Evolutionary conservation across 257 asterid genomes (phyloP), one percentile per base, ranked within the genome.

Genomic region (Primulina huaijiensis): DNA sequence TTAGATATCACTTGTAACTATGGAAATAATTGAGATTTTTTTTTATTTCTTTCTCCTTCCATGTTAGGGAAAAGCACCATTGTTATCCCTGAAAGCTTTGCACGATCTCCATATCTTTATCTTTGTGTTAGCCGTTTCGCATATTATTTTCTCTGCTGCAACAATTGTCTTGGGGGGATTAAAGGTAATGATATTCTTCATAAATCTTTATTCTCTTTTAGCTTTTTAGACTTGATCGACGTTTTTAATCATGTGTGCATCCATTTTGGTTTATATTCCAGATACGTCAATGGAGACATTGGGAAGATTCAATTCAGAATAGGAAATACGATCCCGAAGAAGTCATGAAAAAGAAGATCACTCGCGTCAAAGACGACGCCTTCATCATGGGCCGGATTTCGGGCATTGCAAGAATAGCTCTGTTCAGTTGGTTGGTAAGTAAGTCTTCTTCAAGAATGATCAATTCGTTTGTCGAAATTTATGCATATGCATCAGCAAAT

Each of bases 31-130:
- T 5, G 5, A 33, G 37, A 4, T 33, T 33, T 33, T 31, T 31
- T 33, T 5, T 33, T 33, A 0, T 33, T 25, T 1, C 8, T 20
- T 4, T 10, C 21, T 64, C 3, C 29, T 64, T 12, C 19, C 19
- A 27, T 43, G 53, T 3, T 12, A 88, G 95, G 63, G 75, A 5
- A 84, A 81, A 75, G 83, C 79, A 1, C 95, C 90, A 56, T 71
- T 90, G 79, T 71, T 90, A 64, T 84, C 96, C 27, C 73, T 80
- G 20, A 75, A 75, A 76, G 91, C 90, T 52, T 59, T 86, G 78
- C 97, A 90, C 71, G 87, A 90, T 80, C 89, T 90, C 33, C 97
- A 90, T 74, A 85, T 90, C 70, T 90, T 90, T 74, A 88, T 90
- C 61, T 90, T 90, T 70, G 93, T 86, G 69, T 82, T 88, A 19